Base-by-base conservation (phyloP, 2,329 filamentous ascomycete genomes). In the Cryphonectria nitschkei region DNA sequence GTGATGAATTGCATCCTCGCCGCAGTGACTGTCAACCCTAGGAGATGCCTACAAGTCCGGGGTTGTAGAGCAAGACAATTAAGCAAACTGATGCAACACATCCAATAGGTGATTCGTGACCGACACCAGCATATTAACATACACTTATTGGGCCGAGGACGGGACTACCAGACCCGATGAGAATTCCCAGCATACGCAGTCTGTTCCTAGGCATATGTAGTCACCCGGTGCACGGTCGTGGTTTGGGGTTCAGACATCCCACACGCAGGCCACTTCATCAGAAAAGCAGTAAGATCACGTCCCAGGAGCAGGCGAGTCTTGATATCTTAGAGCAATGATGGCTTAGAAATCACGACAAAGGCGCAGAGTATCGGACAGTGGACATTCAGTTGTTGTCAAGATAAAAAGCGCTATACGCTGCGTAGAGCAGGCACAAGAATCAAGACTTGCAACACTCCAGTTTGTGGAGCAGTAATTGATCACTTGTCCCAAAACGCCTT, bases 401-500 rank as follows among this genome's bases (percentile, higher is more conserved):
- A 19, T 32, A 32, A 58, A 7, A 29, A 56, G 54, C 29, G 22
- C 54, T 58, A 6, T 32, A 32, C 54, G 14, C 14, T 14, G 54
- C 54, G 26, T 34, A 58, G 54, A 32, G 29, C 26, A 58, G 54
- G 54, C 54, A 58, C 54, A 58, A 58, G 54, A 26, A 58, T 58
- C 54, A 58, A 32, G 29, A 32, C 26, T 32, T 58, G 54, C 54
- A 64, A 64, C 61, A 64, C 22, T 13, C 37, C 26, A 46, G 22
- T 26, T 43, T 64, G 61, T n/a, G 46, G 41, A 46, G 34, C 63
- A 65, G 43, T 65, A 50, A 50, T n/a, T 69, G 63, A 58, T 72
- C 71, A 72, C 71, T 62, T 70, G 71, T 70, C 66, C 71, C 71
- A 65, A 72, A 72, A 69, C 68, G 68, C 71, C 46, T 67, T 43